Conservation (phyloP, 306 rosid genomes). For the Citrullus amarus region DNA sequence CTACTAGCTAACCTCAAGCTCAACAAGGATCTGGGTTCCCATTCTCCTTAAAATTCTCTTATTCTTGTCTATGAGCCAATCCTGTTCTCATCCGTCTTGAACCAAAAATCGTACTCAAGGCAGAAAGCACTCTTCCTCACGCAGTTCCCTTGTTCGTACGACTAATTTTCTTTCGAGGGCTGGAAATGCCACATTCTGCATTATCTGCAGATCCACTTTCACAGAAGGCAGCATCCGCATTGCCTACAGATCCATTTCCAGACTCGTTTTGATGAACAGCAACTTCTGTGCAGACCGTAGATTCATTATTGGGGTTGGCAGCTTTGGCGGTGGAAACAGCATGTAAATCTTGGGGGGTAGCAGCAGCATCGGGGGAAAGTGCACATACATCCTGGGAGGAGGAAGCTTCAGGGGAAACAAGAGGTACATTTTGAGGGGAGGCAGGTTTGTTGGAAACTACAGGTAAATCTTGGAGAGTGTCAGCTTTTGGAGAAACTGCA, state of each 20-base stretch:
- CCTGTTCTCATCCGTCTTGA: not conserved
- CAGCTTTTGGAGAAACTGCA: not conserved
- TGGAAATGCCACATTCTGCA: not conserved
- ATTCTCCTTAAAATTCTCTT: not conserved
- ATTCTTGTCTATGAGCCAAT: not conserved
- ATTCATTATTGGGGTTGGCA: not conserved
- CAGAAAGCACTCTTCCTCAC: not conserved
- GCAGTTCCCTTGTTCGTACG: not conserved
- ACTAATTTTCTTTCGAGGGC: constrained; percentile 7
- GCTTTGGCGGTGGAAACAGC: not conserved
- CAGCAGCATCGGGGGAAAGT: not conserved
- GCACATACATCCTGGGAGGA: not conserved
- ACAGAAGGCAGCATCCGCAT: not conserved
- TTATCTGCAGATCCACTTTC: not conserved
- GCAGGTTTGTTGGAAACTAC: not conserved
- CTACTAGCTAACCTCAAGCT: constrained; percentile 4
- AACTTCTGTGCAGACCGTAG: not conserved
- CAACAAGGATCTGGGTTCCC: not conserved
- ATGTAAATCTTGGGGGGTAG: not conserved
- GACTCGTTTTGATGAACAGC: not conserved
- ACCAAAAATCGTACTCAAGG: not conserved
- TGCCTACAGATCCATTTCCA: not conserved
- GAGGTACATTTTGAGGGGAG: not conserved
- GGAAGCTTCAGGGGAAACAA: constrained; percentile 1
- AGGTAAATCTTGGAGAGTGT: not conserved